phyloP scores from a whole-genome alignment of 2,329 filamentous ascomycete species.

The Sodiomyces alkalinus region DNA sequence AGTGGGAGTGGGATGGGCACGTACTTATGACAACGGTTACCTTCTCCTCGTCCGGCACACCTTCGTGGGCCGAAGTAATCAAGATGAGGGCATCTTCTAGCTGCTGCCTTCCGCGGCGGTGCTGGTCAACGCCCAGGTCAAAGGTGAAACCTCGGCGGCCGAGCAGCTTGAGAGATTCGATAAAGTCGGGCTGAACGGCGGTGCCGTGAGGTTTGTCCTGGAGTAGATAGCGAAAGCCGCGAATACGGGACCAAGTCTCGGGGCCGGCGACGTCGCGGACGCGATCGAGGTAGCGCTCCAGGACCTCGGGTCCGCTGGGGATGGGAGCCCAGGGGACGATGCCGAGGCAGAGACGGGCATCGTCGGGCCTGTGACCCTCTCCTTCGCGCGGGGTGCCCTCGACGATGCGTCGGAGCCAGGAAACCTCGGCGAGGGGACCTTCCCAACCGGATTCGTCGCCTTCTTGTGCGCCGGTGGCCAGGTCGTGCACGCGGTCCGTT shows the following conservation, averaged over 20 bases:
- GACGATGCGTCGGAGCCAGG: slow-evolving; percentile 51
- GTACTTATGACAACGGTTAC: slow-evolving; percentile 57
- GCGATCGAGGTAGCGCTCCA: slow-evolving; percentile 49
- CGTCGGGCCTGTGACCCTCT: slow-evolving; percentile 39
- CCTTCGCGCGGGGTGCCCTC: slow-evolving; percentile 39
- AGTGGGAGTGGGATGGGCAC: slow-evolving; percentile 14
- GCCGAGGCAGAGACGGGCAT: slow-evolving; percentile 45
- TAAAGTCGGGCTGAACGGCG: slow-evolving; percentile 47
- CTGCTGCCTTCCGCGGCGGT: slow-evolving; percentile 60
- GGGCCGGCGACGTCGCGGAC: slow-evolving; percentile 47
- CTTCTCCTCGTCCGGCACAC: slow-evolving; percentile 40
- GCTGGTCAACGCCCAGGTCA: slow-evolving; percentile 72
- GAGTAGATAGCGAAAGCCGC: slow-evolving; percentile 70
- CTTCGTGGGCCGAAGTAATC: slow-evolving; percentile 50
- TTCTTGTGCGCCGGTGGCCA: slow-evolving; percentile 28
- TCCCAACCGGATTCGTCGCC: slow-evolving; percentile 49
- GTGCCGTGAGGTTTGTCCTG: slow-evolving; percentile 59
- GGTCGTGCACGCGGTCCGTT: slow-evolving; percentile 55
- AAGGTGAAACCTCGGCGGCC: slow-evolving; percentile 53
- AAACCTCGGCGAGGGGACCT: slow-evolving; percentile 56
- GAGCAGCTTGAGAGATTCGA: slow-evolving; percentile 50
- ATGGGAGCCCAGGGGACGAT: slow-evolving; percentile 81
- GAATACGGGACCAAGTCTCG: slow-evolving; percentile 48
- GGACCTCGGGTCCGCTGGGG: slow-evolving; percentile 40
- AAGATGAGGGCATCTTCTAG: slow-evolving; percentile 56